A percentile compares a stretch with the other conserved stretches of the same genome.
Conservation (phyloP, 2,329 filamentous ascomycete species). For the Xylariaceae sp. region DNA sequence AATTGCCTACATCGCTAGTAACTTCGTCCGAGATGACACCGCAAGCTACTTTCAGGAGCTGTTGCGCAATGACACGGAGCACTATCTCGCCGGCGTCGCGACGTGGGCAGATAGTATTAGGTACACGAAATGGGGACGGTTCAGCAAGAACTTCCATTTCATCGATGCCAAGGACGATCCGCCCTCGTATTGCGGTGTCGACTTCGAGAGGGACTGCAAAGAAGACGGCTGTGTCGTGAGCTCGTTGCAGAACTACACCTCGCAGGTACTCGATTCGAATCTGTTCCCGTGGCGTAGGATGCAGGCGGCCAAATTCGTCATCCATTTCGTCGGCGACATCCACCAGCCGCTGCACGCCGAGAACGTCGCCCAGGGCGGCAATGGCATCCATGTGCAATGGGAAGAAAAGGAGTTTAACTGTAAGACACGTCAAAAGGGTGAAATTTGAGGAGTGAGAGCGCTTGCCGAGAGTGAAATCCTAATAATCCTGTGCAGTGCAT, state of each 20-base stretch:
- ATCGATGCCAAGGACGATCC: conserved; percentile 65
- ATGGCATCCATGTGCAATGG: conserved; percentile 63
- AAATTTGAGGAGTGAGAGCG: not conserved
- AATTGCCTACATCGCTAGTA: conserved; percentile 59
- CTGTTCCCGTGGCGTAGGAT: conserved; percentile 44
- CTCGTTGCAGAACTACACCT: conserved; percentile 59
- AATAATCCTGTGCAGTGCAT: conserved; percentile 43
- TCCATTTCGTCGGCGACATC: conserved; percentile 67
- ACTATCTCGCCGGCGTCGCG: conserved; percentile 60
- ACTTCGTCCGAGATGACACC: conserved; percentile 55
- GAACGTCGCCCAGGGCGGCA: conserved; percentile 61
- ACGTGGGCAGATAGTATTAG: conserved; percentile 65
- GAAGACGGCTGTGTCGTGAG: conserved; percentile 58
- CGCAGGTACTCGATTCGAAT: conserved; percentile 44
- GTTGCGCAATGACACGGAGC: conserved; percentile 48
- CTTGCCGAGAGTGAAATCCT: conserved; percentile 1
- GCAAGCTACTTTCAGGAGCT: conserved; percentile 54
- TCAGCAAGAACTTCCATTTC: conserved; percentile 62
- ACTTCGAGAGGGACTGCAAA: conserved; percentile 61
- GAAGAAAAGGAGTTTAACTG: conserved; percentile 53
- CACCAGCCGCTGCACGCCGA: conserved; percentile 67
- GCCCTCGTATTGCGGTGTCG: conserved; percentile 54
- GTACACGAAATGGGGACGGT: conserved; percentile 60
- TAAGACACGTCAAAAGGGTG: conserved; percentile 1
- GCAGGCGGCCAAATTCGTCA: conserved; percentile 62